Conservation (phyloP, 2,329 filamentous ascomycete species). For the Alternaria solani region DNA sequence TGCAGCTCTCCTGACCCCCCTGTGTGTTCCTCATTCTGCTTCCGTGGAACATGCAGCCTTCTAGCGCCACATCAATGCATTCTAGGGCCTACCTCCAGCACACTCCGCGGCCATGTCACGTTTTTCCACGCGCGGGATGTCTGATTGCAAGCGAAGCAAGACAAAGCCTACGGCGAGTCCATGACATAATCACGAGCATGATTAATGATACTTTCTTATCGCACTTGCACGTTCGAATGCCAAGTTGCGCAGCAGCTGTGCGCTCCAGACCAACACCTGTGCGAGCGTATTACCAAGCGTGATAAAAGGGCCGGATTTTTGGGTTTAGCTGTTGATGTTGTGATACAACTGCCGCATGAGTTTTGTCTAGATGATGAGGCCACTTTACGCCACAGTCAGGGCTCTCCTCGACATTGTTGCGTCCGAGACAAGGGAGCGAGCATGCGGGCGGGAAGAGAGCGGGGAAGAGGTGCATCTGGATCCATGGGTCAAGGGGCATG, state of each 20-base stretch:
- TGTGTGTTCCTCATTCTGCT: background rate
- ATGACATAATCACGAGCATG: background rate
- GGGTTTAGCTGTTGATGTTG: background rate
- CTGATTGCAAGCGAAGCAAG: background rate
- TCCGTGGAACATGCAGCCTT: constrained; percentile 3
- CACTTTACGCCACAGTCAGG: background rate
- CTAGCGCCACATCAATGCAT: constrained; percentile 11
- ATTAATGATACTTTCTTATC: background rate
- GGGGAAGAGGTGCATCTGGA: background rate
- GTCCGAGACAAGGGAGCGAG: background rate
- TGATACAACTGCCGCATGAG: background rate
- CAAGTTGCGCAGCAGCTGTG: background rate
- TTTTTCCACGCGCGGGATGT: background rate
- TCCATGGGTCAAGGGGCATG: background rate
- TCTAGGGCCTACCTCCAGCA: background rate
- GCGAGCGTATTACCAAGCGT: background rate
- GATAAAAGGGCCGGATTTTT: background rate
- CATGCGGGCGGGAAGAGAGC: background rate
- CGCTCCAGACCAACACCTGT: background rate
- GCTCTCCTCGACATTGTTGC: background rate
- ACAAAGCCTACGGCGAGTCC: background rate
- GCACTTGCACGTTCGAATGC: background rate
- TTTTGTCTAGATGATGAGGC: background rate
- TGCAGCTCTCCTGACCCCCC: background rate
- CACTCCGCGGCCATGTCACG: background rate